These are phyloP conservation scores for Taiozyma sp. DNA, from an alignment of 1,139 yeast genomes.

Conservation along the genomic window DNA sequence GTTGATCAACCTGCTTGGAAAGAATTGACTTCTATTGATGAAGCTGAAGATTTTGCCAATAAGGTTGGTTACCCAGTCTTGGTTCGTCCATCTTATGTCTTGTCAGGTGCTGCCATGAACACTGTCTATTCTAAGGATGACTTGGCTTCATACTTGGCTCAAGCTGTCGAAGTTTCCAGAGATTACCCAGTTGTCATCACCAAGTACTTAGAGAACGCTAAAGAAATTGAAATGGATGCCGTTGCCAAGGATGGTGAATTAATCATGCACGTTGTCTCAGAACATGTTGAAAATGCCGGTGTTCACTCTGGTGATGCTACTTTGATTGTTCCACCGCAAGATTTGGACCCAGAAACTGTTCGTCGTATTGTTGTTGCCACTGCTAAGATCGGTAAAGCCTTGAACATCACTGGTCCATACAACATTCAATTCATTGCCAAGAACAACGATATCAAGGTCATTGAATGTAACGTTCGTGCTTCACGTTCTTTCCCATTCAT, in stretches of 20 bases:
- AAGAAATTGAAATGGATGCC: conserved; percentile 99
- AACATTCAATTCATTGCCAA: conserved; percentile 95
- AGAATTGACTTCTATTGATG: conserved; percentile 89
- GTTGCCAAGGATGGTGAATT: conserved; percentile 94
- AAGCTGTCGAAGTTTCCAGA: conserved; percentile 96
- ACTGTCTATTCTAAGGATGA: conserved; percentile 91
- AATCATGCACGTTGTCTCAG: conserved; percentile 97
- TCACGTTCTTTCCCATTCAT: conserved; percentile 98
- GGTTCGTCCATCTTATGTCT: conserved; percentile 96
- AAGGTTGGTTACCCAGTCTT: conserved; percentile 92
- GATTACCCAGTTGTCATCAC: conserved; percentile 98
- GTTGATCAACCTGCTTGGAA: conserved; percentile 99
- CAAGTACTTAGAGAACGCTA: conserved; percentile 94
- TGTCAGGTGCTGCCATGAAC: conserved; percentile 99
- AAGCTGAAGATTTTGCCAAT: conserved; percentile 91
- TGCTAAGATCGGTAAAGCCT: conserved; percentile 92
- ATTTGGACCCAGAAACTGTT: conserved; percentile 88
- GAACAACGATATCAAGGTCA: conserved; percentile 91
- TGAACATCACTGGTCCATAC: conserved; percentile 97
- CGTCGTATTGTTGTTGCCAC: conserved; percentile 91
- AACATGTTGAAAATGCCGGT: conserved; percentile 99
- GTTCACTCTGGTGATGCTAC: conserved; percentile 99
- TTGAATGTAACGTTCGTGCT: conserved; percentile 98
- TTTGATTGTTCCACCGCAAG: conserved; percentile 95
- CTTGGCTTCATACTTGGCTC: conserved; percentile 80